Evolutionary conservation across 257 asterid species (phyloP).

Genomic region (Nicotiana benthamiana): DNA sequence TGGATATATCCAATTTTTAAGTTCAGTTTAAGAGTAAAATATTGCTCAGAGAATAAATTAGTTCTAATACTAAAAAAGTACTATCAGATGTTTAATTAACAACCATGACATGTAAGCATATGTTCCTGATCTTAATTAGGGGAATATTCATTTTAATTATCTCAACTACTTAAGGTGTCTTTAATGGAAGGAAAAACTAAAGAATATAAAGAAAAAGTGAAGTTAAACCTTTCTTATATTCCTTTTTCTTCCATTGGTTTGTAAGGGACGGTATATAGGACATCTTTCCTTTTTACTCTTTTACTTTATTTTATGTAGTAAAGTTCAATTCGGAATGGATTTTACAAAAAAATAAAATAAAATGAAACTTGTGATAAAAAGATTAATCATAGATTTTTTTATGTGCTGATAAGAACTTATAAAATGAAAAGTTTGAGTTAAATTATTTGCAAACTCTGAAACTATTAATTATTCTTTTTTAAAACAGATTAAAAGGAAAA

Average conservation of each 20-base stretch:
- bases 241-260: background rate
- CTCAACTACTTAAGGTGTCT: background rate
- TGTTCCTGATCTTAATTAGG: background rate
- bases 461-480: too few species aligned
- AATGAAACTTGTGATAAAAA: too few species aligned
- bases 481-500: too few species aligned
- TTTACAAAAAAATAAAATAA: too few species aligned
- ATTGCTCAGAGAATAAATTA: background rate
- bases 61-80: background rate
- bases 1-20: background rate
- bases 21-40: background rate
- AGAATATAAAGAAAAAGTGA: background rate
- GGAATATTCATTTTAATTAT: background rate
- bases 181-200: background rate
- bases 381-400: too few species aligned
- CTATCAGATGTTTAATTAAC: background rate
- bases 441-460: too few species aligned
- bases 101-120: background rate
- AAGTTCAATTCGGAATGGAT: too few species aligned
- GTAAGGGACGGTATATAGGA: too few species aligned
- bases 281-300: too few species aligned
- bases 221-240: background rate
- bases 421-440: too few species aligned
- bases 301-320: too few species aligned
- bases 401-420: too few species aligned